Evolutionary conservation across 1,139 yeast species (phyloP), one percentile per base, ranked within the genome.

Genomic region (Geotrichum bryndzae): DNA sequence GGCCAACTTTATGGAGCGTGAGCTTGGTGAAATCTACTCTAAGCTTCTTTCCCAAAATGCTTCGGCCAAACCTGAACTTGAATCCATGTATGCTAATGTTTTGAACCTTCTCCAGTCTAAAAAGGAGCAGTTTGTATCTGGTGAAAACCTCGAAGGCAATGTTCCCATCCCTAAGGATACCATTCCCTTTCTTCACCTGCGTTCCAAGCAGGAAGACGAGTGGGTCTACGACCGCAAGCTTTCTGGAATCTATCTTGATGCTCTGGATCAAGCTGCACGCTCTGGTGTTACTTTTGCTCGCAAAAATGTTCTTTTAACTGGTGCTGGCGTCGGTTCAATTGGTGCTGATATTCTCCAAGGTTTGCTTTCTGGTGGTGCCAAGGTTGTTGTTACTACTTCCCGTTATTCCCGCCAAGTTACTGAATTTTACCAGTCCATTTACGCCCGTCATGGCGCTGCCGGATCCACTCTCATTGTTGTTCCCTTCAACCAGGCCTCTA

Each of bases 311-410:
- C 84, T 94, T 72, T 82, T 94, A 69, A 94, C 99, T 60, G 99
- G 99, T 81, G 98, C 98, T 60, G 99, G 99, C 81, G 94, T 90
- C 61, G 99, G 98, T 59, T 94, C 99, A 60, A 94, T 94, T 75
- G 99, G 98, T 79, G 97, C 97, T 65, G 97, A 94, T 77, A 85
- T 94, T 68, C 82, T 94, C 75, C 96, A 90, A 80, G 99, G 99
- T 68, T 82, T 94, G 75, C 81, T 94, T 62, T 86, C 95, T 74
- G 99, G 99, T 79, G 99, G 99, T 82, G 98, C 99, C 63, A 90
- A 89, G 77, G 97, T 92, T 70, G 81, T 94, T 74, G 97, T 94
- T 62, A 94, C 99, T 56, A 94, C 99, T 61, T 91, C 97, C 45
- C 84, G 97, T 77, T 94, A 88, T 83, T 89, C 96, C 68, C 90